Conservation (phyloP, 306 rosid genomes). For the Cucumis melo region DNA sequence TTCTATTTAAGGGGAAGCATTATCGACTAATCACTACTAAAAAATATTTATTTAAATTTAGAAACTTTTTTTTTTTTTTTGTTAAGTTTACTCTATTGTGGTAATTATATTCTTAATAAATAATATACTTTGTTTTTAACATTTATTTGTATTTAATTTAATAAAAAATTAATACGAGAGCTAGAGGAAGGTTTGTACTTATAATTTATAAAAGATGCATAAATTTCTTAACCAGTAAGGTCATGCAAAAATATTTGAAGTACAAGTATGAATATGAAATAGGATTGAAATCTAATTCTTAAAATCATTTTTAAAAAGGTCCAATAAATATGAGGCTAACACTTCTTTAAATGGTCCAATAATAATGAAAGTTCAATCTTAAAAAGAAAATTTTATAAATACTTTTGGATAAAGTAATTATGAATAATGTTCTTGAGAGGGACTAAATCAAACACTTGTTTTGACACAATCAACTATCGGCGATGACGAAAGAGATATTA, state of each 20-base stretch:
- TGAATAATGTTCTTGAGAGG: no score
- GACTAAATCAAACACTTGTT: no score
- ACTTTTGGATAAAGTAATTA: no score
- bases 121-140: neutral
- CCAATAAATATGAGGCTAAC: no score
- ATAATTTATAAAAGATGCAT: no score
- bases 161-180: neutral
- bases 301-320: neutral
- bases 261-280: neutral
- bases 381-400: no score
- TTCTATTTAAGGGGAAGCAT: neutral
- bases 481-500: no score
- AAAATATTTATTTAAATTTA: neutral
- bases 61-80: neutral
- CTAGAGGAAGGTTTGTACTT: no score
- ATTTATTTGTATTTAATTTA: neutral
- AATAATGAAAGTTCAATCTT: neutral
- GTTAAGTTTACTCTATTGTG: neutral
- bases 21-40: neutral
- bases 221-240: no score
- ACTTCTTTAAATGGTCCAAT: no score
- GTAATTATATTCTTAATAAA: neutral
- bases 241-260: no score
- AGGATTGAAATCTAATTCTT: neutral
- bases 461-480: no score